Base-by-base conservation (phyloP, 768 basidiomycete species). In the Coprinellus aureogranulatus region DNA sequence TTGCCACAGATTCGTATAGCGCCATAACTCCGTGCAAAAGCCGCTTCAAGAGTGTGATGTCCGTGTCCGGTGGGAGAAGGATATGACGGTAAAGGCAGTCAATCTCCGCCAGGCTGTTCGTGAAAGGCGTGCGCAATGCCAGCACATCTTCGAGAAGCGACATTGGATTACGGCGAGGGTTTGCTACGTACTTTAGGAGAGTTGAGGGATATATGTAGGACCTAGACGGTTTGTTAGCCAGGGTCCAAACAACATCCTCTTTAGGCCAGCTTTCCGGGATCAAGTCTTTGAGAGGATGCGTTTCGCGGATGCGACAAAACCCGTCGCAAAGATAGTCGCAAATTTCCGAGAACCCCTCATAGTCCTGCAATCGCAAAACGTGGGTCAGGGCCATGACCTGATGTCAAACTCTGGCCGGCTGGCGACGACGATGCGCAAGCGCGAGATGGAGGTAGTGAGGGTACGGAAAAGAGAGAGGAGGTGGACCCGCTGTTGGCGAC, bases 391-490 rank as follows among this genome's bases (percentile, higher is more conserved):
- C 1, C 5, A 20, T 23, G 37, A 59, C 5, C 40, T 11, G 4
- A 62, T 42, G 51, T 59, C 51, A 18, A 22, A 34, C 30, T 59
- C 58, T 1, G 61, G 61, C 3, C 61, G 58, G 40, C 61, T 62
- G 45, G 59, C 55, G 14, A 62, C 27, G 23, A 51, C 23, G 18
- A 57, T 22, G 23, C n/a, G 39, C n/a, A 57, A 50, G 26, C 5
- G 30, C 27, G 23, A 16, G 47, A 30, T n/a, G n/a, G 18, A 22
- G 12, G 34, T 50, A 5, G 22, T 48, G n/a, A n/a, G n/a, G n/a
- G n/a, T n/a, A n/a, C n/a, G 40, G 37, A 51, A 22, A 18, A 57
- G 22, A 12, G 41, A 2, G 9, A 57, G 37, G 47, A 57, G 48
- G 22, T 34, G 34, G 41, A 4, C 23, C 8, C 34, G 34, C 34